A percentile compares a stretch with the other conserved stretches of the same genome.
These are phyloP conservation scores for Lactifluus subvellereus DNA, from an alignment of 768 basidiomycete species.

Conservation along the genomic window DNA sequence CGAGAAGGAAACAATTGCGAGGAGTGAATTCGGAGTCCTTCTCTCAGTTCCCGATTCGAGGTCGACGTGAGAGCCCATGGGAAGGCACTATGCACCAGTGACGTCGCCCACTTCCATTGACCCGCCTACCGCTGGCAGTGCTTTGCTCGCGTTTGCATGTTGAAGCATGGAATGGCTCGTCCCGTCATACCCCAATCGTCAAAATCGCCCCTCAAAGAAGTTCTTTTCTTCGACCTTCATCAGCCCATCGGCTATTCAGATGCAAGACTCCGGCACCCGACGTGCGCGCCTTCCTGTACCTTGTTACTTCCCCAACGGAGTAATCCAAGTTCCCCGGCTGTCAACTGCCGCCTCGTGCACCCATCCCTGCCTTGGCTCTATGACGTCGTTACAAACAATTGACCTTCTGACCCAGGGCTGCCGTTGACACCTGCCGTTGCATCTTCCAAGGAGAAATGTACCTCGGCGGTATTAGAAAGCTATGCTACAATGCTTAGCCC, in stretches of 20 bases:
- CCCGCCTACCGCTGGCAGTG: not conserved
- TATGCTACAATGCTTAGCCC: not conserved
- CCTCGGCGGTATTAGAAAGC: not conserved
- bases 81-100: not conserved
- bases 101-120: not conserved
- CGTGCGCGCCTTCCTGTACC: not conserved
- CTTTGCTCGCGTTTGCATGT: not conserved
- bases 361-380: not conserved
- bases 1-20: not conserved
- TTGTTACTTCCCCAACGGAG: not conserved
- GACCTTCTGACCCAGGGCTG: not conserved
- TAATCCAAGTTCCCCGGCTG: conserved; percentile 2
- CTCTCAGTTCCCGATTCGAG: not conserved
- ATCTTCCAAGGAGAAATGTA: not conserved
- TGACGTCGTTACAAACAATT: conserved; percentile 11
- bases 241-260: not conserved
- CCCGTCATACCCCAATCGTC: not conserved
- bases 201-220: not conserved
- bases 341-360: not conserved
- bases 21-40: not conserved
- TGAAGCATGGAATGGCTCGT: not conserved
- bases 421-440: conserved; percentile 1
- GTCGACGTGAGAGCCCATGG: not conserved
- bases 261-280: not conserved
- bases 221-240: not conserved